Evolutionary conservation across 176 grass and related monocot genomes (phyloP).

Genomic region (Bonia amplexicaulis): DNA sequence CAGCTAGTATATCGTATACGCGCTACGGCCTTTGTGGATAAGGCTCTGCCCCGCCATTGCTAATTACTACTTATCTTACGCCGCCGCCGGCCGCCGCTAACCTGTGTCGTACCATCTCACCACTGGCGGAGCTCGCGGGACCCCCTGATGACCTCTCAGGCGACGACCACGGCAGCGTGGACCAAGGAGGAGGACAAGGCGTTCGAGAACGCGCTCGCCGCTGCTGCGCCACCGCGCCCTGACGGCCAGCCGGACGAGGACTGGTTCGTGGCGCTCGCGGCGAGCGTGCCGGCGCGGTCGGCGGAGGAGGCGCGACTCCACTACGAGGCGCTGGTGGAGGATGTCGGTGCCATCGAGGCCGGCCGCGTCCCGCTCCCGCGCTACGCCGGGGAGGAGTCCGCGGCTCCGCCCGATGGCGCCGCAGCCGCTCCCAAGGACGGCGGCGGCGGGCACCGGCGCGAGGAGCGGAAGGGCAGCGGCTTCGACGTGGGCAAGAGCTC

Average conservation of each 20-base stretch:
- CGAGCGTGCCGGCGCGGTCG: constrained; percentile 53
- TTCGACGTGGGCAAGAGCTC: constrained; percentile 52
- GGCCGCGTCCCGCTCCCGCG: constrained; percentile 61
- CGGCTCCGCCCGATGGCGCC: constrained; percentile 1
- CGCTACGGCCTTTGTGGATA: constrained; percentile 21
- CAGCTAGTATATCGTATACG: constrained; percentile 30
- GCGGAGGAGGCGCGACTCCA: constrained; percentile 67
- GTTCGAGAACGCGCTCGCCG: constrained; percentile 86
- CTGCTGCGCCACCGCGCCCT: constrained; percentile 21
- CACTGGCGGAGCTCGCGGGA: neutral
- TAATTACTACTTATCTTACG: constrained; percentile 25
- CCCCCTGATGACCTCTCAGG: constrained; percentile 26
- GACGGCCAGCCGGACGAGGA: constrained; percentile 32
- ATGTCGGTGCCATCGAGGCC: constrained; percentile 81
- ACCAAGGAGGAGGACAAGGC: constrained; percentile 81
- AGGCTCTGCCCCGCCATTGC: constrained; percentile 9
- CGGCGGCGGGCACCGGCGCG: constrained; percentile 30
- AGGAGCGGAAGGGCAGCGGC: constrained; percentile 32
- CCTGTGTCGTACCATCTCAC: neutral
- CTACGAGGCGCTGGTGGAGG: constrained; percentile 77
- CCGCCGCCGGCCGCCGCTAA: constrained; percentile 5
- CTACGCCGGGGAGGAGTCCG: constrained; percentile 55
- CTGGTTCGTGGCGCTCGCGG: constrained; percentile 56
- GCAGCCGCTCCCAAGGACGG: neutral
- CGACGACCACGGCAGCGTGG: constrained; percentile 39